A percentile compares a stretch with the other conserved stretches of the same genome.
Conservation (phyloP, 257 asterid genomes). For the Penstemon eatonii region DNA sequence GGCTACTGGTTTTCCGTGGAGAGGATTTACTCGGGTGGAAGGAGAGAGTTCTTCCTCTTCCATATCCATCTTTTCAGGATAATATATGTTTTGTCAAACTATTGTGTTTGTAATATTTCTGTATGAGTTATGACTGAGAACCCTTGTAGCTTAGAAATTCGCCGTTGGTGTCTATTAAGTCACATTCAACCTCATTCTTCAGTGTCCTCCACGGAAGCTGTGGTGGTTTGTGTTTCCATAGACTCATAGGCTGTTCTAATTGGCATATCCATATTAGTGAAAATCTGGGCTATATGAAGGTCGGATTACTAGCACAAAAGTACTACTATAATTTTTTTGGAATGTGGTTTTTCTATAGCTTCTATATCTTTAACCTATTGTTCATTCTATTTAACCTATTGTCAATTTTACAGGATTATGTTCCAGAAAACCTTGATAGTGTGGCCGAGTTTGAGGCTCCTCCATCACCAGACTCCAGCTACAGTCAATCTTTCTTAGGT, state of each 20-base stretch:
- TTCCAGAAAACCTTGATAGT: constrained; percentile 78
- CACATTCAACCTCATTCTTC: background rate
- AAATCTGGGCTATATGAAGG: background rate
- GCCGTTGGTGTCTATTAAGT: background rate
- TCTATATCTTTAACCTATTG: background rate
- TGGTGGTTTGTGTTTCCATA: background rate
- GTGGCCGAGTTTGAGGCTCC: constrained; percentile 88
- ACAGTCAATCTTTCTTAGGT: constrained; percentile 51
- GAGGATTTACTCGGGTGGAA: background rate
- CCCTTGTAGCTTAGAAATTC: background rate
- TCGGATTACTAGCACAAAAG: background rate
- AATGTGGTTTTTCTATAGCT: background rate
- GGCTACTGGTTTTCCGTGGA: background rate
- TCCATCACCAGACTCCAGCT: constrained; percentile 83
- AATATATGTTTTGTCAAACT: background rate
- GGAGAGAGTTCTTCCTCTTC: background rate
- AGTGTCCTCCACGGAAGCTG: background rate
- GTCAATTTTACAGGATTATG: constrained; percentile 48
- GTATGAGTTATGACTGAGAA: background rate
- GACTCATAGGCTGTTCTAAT: background rate
- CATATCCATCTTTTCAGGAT: background rate
- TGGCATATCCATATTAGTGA: background rate
- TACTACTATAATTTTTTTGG: background rate
- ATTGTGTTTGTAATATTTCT: background rate
- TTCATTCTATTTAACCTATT: background rate